Base-by-base conservation (phyloP, 1,284 basidiomycete species). In the Apiotrichum siamense region DNA sequence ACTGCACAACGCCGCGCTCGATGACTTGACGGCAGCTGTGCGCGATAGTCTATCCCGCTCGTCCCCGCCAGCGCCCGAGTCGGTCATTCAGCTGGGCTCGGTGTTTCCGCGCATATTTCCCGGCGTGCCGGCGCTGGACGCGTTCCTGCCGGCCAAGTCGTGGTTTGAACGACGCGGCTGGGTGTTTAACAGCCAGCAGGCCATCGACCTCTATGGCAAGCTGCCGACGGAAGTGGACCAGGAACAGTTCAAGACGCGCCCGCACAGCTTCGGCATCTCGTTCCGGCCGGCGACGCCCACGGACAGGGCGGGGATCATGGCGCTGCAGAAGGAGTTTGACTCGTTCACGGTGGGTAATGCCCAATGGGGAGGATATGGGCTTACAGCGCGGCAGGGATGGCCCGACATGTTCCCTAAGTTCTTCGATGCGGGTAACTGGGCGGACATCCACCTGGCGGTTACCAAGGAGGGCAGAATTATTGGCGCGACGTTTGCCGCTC, bases 41-140 rank as follows among this genome's bases (percentile, higher is more conserved):
- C 49, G 39, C 3, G 37, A 25, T 1, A 53, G 49, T 6, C 44
- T 61, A 3, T 1, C 5, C 1, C 18, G 1, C 11, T 61, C 62
- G 2, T 25, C 42, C 0, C 58, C 57, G 1, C 21, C 40, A 1
- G 23, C 55, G 6, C 46, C 24, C 3, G 38, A 47, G n/a, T 43
- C 48, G 3, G n/a, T 15, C 1, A 43, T 64, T 21, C 57, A 59
- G 46, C 53, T 64, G n/a, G 62, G 62, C n/a, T 53, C 51, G 15
- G 46, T 37, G 4, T 64, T 60, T 24, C 62, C 62, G 2, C 52
- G 62, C 15, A 57, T 64, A 36, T 64, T 60, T 40, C 62, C 62
- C 26, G 62, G 62, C 23, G 27, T 62, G 12, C 62, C 62, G 4
- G 45, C 38, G 4, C 32, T 52, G 12, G 44, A 44, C 3, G 52